Evolutionary conservation across 306 rosid genomes (phyloP).

Genomic region (Glycine soja): DNA sequence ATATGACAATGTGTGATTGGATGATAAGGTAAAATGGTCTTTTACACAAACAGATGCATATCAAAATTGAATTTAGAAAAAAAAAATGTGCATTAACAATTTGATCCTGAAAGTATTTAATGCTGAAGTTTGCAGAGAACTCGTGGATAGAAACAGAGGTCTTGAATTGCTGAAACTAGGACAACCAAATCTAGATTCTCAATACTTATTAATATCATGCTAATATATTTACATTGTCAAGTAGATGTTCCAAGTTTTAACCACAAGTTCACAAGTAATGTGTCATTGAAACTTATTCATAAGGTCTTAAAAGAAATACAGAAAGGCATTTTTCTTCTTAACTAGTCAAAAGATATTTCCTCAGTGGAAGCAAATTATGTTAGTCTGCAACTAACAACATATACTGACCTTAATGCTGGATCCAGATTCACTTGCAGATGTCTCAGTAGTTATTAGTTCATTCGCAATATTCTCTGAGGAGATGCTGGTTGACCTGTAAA

Average conservation of each 20-base stretch:
- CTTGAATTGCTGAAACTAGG: not conserved
- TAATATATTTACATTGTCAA: not conserved
- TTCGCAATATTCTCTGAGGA: slow-evolving; percentile 68
- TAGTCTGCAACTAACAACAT: slow-evolving; percentile 12
- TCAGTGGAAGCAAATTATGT: slow-evolving; percentile 9
- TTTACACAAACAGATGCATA: no score
- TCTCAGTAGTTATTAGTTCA: slow-evolving; percentile 60
- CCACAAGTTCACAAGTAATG: not conserved
- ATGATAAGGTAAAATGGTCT: not conserved
- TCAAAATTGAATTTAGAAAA: not conserved
- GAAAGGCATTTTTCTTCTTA: not conserved
- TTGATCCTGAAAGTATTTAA: not conserved
- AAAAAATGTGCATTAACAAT: not conserved
- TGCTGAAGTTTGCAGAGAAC: not conserved
- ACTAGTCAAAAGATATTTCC: slow-evolving; percentile 23
- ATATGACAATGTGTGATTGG: not conserved
- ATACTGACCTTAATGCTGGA: slow-evolving; percentile 65
- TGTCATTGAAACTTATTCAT: not conserved
- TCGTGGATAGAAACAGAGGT: not conserved
- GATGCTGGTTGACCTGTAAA: slow-evolving; percentile 67
- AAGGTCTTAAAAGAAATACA: not conserved
- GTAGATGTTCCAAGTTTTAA: not conserved
- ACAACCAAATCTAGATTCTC: not conserved
- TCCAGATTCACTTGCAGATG: slow-evolving; percentile 71
- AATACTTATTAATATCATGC: not conserved